Percentiles rank a stretch among this genome's conserved stretches.
Evolutionary conservation across 495 filamentous ascomycete species (phyloP).

Genomic region (Penicillium robsamsonii): DNA sequence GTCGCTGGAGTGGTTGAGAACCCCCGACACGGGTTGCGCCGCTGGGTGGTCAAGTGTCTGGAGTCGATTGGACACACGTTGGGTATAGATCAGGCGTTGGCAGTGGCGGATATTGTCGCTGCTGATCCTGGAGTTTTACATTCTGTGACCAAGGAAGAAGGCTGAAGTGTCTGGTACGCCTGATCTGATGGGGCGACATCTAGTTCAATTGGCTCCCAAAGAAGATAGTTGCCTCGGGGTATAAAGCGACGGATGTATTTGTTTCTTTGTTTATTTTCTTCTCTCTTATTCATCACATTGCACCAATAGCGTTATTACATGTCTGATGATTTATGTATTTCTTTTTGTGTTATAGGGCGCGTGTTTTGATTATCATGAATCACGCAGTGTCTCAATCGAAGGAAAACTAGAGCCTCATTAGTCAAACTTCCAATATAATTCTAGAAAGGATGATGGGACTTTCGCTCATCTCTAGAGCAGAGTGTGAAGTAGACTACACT

Average conservation of each 20-base stretch:
- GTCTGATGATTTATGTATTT: neutral
- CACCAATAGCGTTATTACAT: neutral
- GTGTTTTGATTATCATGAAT: neutral
- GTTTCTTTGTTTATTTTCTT: neutral
- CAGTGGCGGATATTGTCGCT: conserved; percentile 39
- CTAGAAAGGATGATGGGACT: neutral
- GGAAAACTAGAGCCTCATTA: neutral
- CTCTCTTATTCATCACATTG: neutral
- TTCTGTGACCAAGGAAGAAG: conserved; percentile 17
- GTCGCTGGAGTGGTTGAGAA: conserved; percentile 40
- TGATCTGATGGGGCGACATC: conserved; percentile 4
- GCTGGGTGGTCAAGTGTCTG: conserved; percentile 45
- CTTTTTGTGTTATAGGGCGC: neutral
- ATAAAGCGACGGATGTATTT: neutral
- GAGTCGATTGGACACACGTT: conserved; percentile 43
- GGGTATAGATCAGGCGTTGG: conserved; percentile 49
- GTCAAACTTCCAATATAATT: neutral
- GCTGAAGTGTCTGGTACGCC: neutral
- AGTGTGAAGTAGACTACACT: neutral
- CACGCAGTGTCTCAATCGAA: neutral
- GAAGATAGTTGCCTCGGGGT: neutral
- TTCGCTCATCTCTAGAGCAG: neutral
- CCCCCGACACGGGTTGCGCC: conserved; percentile 31
- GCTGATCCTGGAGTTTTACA: conserved; percentile 31
- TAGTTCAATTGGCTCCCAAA: neutral